Conservation (phyloP, 2,329 filamentous ascomycete genomes). For the Claviceps humidiphila region DNA sequence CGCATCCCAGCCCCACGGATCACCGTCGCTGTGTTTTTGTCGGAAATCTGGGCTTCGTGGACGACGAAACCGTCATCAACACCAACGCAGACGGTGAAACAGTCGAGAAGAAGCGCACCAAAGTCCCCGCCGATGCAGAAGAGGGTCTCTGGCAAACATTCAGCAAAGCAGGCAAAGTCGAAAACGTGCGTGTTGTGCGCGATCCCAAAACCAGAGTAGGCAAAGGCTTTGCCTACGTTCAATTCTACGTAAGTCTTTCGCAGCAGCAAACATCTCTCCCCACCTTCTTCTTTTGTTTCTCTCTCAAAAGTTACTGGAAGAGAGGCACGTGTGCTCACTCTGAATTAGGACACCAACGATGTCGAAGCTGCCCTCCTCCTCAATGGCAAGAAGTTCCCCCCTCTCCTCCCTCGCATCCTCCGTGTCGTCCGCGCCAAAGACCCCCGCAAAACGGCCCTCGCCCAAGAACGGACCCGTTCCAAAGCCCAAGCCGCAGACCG, state of each 20-base stretch:
- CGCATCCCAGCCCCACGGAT: slow-evolving; percentile 71
- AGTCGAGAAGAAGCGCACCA: slow-evolving; percentile 59
- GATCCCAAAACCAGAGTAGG: slow-evolving; percentile 84
- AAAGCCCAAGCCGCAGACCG: slow-evolving; percentile 22
- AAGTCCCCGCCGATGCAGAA: slow-evolving; percentile 71
- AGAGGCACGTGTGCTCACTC: not conserved
- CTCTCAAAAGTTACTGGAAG: not conserved
- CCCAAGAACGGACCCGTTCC: slow-evolving; percentile 22
- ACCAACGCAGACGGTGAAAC: slow-evolving; percentile 52
- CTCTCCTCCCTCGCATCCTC: slow-evolving; percentile 78
- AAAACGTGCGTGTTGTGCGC: slow-evolving; percentile 84
- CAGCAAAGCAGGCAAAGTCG: slow-evolving; percentile 61
- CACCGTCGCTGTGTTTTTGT: slow-evolving; percentile 90
- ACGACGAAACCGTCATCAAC: slow-evolving; percentile 66
- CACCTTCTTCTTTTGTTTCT: not conserved
- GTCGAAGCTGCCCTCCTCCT: slow-evolving; percentile 85
- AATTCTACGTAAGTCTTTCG: slow-evolving; percentile 54
- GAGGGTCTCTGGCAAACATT: slow-evolving; percentile 87
- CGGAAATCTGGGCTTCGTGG: slow-evolving; percentile 90
- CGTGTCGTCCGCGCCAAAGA: slow-evolving; percentile 80
- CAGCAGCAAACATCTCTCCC: not conserved
- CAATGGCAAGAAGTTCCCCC: slow-evolving; percentile 84
- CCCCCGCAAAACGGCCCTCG: slow-evolving; percentile 43
- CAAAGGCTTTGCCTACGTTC: slow-evolving; percentile 95
- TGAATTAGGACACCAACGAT: slow-evolving; percentile 55